Evolutionary conservation across 2,329 filamentous ascomycete species (phyloP).

Genomic region (Dothistroma pini): DNA sequence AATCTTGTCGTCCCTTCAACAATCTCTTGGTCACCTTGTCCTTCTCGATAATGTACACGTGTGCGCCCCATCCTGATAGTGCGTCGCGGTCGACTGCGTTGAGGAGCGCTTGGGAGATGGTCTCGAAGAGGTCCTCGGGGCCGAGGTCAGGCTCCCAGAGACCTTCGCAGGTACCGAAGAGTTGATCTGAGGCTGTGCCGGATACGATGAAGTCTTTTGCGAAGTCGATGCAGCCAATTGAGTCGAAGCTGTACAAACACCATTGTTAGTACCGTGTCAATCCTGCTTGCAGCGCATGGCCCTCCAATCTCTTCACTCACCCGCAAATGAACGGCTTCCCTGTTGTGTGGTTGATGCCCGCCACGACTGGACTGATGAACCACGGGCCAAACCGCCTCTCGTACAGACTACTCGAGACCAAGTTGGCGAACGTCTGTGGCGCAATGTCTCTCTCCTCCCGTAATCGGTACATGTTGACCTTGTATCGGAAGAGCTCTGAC

Average conservation of each 20-base stretch:
- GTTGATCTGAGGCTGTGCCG: slow-evolving; percentile 92
- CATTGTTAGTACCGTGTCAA: slow-evolving; percentile 2
- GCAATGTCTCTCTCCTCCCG: slow-evolving; percentile 97
- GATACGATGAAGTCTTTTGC: slow-evolving; percentile 99
- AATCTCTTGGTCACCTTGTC: slow-evolving; percentile 99
- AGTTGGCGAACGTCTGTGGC: slow-evolving; percentile 91
- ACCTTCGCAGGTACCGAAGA: slow-evolving; percentile 98
- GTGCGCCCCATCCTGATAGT: slow-evolving; percentile 94
- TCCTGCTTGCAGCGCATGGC: neutral
- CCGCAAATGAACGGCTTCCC: slow-evolving; percentile 97
- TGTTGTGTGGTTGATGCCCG: slow-evolving; percentile 90
- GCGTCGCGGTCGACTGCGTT: slow-evolving; percentile 97
- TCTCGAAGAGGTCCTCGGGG: slow-evolving; percentile 96
- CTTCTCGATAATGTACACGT: slow-evolving; percentile 99
- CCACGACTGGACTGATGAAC: slow-evolving; percentile 93
- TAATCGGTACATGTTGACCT: slow-evolving; percentile 99
- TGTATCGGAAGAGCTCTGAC: slow-evolving; percentile 96
- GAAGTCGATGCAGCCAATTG: slow-evolving; percentile 98
- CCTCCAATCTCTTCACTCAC: slow-evolving; percentile 20
- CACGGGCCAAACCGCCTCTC: slow-evolving; percentile 94
- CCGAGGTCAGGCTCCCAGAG: slow-evolving; percentile 96
- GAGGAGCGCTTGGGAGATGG: slow-evolving; percentile 89
- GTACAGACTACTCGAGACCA: slow-evolving; percentile 87
- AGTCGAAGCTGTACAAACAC: slow-evolving; percentile 66
- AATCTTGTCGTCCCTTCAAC: slow-evolving; percentile 94